Evolutionary conservation across 768 basidiomycete genomes (phyloP).

Genomic region (Sistotremastrum niveocremeum): DNA sequence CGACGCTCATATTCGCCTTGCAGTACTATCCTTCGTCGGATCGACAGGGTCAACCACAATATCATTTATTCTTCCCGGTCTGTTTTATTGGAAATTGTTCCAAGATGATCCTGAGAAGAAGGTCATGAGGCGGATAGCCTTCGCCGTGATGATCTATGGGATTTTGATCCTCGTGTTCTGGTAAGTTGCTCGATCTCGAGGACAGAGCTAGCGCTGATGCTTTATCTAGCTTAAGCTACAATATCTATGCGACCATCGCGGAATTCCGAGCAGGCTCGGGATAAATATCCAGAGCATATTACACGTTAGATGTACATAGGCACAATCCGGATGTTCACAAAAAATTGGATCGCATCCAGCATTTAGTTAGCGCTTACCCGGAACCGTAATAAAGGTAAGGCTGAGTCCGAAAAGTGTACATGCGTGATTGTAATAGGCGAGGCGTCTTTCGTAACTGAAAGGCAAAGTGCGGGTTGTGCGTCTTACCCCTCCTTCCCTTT

Average conservation of each 20-base stretch:
- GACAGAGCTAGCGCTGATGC: slow-evolving; percentile 2
- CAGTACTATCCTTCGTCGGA: slow-evolving; percentile 92
- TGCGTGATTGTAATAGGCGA: too few species aligned
- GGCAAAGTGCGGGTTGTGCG: too few species aligned
- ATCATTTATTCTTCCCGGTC: slow-evolving; percentile 87
- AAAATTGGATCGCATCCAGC: not conserved
- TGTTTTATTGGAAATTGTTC: slow-evolving; percentile 87
- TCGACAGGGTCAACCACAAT: slow-evolving; percentile 95
- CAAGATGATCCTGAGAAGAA: slow-evolving; percentile 45
- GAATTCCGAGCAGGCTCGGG: too few species aligned
- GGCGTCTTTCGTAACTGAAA: too few species aligned
- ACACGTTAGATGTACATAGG: slow-evolving; percentile 5
- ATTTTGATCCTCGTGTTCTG: slow-evolving; percentile 74
- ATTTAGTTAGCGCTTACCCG: too few species aligned
- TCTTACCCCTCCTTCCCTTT: too few species aligned
- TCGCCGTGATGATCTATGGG: slow-evolving; percentile 67
- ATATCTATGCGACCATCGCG: slow-evolving; percentile 46
- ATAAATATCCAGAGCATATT: too few species aligned
- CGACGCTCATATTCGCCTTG: not conserved
- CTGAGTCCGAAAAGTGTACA: too few species aligned
- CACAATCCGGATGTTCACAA: not conserved
- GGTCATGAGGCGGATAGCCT: slow-evolving; percentile 42
- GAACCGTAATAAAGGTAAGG: too few species aligned
- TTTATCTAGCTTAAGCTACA: slow-evolving; percentile 53
- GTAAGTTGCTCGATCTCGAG: slow-evolving; percentile 30